Evolutionary conservation across 305 asterid genomes (phyloP).

Genomic region (Fraxinus floribunda): DNA sequence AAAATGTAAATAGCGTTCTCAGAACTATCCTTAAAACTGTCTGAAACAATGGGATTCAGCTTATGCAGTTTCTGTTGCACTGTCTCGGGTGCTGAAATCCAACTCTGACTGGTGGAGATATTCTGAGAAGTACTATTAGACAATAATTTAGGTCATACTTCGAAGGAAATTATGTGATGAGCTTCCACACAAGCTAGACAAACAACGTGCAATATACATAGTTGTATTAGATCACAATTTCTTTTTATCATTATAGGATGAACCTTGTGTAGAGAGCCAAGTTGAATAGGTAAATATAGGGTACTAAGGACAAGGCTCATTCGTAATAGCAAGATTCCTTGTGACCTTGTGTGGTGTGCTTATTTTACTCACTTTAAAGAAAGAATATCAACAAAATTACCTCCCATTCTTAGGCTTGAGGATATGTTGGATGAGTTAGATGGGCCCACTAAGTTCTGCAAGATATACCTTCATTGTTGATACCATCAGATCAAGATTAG

Average conservation of each 20-base stretch:
- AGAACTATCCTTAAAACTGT: neutral
- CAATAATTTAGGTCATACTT: neutral
- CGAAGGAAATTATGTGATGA: neutral
- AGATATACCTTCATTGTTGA: neutral
- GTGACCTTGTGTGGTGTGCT: neutral
- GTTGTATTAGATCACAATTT: neutral
- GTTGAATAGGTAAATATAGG: neutral
- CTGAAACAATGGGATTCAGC: neutral
- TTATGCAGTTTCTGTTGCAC: neutral
- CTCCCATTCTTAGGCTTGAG: neutral
- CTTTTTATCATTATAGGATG: neutral
- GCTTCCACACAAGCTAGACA: neutral
- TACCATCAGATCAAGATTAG: neutral
- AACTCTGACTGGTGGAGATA: neutral
- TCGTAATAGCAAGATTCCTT: neutral
- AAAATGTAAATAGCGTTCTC: neutral
- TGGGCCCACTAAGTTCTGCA: neutral
- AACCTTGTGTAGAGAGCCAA: neutral
- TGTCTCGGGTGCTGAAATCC: neutral
- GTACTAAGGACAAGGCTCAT: neutral
- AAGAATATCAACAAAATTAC: neutral
- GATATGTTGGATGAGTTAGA: neutral
- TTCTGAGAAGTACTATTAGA: neutral
- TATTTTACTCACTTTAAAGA: neutral
- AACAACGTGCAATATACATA: neutral